Evolutionary conservation across 306 rosid genomes (phyloP).

Genomic region (Gastrolobium bilobum): DNA sequence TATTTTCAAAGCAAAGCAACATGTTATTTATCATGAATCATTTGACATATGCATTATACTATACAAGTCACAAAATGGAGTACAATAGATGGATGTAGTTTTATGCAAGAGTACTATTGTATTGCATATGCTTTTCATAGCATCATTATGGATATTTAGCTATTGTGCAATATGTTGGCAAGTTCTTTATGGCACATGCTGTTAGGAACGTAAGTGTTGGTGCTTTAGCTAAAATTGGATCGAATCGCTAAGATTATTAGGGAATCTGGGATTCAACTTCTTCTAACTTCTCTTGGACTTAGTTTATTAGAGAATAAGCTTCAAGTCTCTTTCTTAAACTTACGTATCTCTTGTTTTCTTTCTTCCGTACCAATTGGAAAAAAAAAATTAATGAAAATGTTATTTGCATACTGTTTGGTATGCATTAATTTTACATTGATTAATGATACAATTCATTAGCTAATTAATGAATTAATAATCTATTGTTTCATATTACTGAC

Average conservation of each 20-base stretch:
- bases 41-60: neutral
- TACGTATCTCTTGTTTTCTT: neutral
- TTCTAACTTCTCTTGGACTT: neutral
- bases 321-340: neutral
- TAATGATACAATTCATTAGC: neutral
- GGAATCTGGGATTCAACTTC: slow-evolving; percentile 1
- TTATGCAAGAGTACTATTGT: neutral
- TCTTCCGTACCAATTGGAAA: neutral
- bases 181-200: neutral
- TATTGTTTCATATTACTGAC: slow-evolving; percentile 11
- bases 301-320: neutral
- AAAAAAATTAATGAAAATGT: neutral
- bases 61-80: neutral
- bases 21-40: neutral
- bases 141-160: slow-evolving; percentile 11
- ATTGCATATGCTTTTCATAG: neutral
- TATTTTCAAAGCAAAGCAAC: neutral
- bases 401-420: neutral
- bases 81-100: neutral
- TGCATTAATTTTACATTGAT: neutral
- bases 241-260: neutral
- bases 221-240: neutral
- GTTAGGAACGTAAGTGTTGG: neutral
- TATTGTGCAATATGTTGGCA: neutral
- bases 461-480: neutral